These are phyloP conservation scores for Pseudogymnoascus sp. DNA, from an alignment of 2,329 filamentous ascomycete species.

Conservation along the genomic window DNA sequence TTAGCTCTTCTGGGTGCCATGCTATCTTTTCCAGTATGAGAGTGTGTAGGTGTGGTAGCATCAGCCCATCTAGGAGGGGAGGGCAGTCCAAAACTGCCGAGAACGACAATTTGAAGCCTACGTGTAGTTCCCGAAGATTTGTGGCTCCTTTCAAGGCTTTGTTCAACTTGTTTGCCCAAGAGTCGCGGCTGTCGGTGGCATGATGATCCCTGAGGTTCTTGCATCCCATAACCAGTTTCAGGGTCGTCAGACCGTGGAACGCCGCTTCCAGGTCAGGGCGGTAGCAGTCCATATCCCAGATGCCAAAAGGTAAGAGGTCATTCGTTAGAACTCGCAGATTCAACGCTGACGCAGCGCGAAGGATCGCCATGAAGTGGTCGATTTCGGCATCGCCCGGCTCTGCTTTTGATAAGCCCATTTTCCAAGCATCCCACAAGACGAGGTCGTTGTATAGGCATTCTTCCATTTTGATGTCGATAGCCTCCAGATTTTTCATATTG, in stretches of 20 bases:
- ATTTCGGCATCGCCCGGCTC: not conserved
- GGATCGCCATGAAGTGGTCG: constrained; percentile 6
- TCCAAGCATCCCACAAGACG: constrained; percentile 7
- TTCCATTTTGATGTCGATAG: constrained; percentile 19
- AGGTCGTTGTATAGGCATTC: constrained; percentile 4
- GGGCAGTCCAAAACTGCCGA: constrained; percentile 2
- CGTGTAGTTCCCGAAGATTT: not conserved
- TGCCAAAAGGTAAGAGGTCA: not conserved
- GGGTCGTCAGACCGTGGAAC: not conserved
- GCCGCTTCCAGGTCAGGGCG: not conserved
- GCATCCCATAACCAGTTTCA: not conserved
- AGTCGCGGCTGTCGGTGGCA: not conserved
- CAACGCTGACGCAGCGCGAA: not conserved
- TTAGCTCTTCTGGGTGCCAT: not conserved
- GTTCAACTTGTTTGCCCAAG: not conserved
- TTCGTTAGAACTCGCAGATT: not conserved
- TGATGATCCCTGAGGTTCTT: not conserved
- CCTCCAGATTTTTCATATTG: constrained; percentile 20
- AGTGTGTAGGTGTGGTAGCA: not conserved
- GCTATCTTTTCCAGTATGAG: constrained; percentile 2
- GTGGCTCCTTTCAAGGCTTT: not conserved
- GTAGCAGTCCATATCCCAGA: not conserved
- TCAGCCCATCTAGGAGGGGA: not conserved
- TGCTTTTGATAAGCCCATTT: constrained; percentile 4
- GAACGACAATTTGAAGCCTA: not conserved